These are phyloP conservation scores for Kodamaea arcana DNA, from an alignment of 1,139 yeast species.

Conservation along the genomic window DNA sequence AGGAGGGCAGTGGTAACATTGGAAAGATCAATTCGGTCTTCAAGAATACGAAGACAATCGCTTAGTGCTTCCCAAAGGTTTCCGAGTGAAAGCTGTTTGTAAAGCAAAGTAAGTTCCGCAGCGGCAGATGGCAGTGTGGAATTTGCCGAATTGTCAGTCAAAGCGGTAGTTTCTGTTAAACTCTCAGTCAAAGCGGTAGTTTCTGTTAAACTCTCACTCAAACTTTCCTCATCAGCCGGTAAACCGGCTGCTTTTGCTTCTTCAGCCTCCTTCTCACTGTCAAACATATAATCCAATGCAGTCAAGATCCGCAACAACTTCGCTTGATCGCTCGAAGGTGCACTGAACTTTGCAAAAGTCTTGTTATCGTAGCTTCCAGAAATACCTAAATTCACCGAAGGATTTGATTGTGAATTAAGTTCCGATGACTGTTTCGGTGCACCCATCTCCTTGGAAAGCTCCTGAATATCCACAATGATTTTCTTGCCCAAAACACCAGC, in stretches of 20 bases:
- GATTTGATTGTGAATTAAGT: too few species aligned
- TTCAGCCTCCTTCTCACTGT: constrained; percentile 15
- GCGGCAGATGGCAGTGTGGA: constrained; percentile 1
- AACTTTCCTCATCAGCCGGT: background rate
- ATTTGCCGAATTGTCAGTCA: background rate
- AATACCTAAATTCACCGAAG: constrained; percentile 25
- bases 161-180: constrained; percentile 4
- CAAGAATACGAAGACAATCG: constrained; percentile 63
- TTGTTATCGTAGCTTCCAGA: constrained; percentile 50
- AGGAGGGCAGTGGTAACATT: constrained; percentile 78
- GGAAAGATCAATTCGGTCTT: constrained; percentile 42
- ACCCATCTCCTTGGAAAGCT: constrained; percentile 39
- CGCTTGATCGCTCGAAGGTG: constrained; percentile 84
- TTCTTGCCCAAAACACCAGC: constrained; percentile 61
- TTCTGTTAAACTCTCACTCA: constrained; percentile 7
- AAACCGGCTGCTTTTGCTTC: constrained; percentile 4
- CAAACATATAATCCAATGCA: constrained; percentile 81
- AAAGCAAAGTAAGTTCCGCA: constrained; percentile 54
- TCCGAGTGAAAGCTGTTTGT: constrained; percentile 67
- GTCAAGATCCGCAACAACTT: constrained; percentile 79
- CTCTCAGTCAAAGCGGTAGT: background rate
- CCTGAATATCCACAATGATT: constrained; percentile 54
- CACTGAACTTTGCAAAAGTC: constrained; percentile 63
- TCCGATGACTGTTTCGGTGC: too few species aligned
- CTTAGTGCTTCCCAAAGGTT: constrained; percentile 85